These are phyloP conservation scores for Flaveria robusta DNA, from an alignment of 129 eudicot species.

Conservation along the genomic window DNA sequence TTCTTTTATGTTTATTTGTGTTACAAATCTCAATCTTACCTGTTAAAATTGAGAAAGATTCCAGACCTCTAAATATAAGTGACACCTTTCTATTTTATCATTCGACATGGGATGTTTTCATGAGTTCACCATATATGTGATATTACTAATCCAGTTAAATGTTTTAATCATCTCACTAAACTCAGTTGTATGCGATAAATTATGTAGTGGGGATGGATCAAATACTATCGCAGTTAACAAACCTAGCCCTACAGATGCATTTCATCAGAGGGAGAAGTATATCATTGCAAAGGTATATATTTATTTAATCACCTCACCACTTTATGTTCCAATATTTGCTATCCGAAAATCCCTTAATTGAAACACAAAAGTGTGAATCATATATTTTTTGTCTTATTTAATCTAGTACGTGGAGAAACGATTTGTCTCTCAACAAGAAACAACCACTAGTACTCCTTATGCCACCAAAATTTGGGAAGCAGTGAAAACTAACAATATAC, in stretches of 20 bases:
- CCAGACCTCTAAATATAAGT: neutral
- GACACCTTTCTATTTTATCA: neutral
- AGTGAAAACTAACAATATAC: constrained; percentile 60
- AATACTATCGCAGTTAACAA: constrained; percentile 43
- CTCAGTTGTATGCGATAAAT: neutral
- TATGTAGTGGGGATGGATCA: constrained; percentile 49
- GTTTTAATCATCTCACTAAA: constrained; percentile 25
- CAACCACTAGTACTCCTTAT: constrained; percentile 25
- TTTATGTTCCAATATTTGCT: neutral
- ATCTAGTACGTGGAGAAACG: constrained; percentile 73
- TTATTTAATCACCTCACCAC: neutral
- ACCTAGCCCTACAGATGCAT: constrained; percentile 62
- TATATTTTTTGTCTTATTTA: constrained; percentile 7
- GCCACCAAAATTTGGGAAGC: constrained; percentile 83
- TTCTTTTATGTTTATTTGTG: too few species aligned
- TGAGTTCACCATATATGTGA: neutral
- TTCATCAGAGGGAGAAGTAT: constrained; percentile 71
- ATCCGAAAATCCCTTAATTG: neutral
- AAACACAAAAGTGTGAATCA: neutral
- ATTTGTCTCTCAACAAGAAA: constrained; percentile 52
- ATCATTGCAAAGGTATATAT: constrained; percentile 77
- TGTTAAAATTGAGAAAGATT: neutral
- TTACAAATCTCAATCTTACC: too few species aligned
- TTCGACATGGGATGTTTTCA: constrained; percentile 5
- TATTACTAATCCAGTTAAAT: neutral